Percentiles rank a stretch among this genome's conserved stretches.
These are phyloP conservation scores for Microthlaspi erraticum DNA, from an alignment of 345 rosid species.

Conservation along the genomic window DNA sequence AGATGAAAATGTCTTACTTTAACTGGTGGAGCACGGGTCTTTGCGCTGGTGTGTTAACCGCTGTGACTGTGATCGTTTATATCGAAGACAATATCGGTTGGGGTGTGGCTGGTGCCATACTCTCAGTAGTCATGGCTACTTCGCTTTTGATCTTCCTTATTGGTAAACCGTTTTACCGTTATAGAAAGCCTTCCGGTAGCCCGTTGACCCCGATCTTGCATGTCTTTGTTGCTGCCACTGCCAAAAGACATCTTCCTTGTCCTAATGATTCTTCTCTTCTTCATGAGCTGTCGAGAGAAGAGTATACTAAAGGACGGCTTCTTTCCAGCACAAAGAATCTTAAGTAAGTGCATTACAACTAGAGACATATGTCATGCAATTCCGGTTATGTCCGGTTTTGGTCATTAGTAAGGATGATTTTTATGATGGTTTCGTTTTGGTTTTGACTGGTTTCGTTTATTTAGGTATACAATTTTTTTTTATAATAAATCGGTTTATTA, in stretches of 20 bases:
- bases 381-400: neutral
- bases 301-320: slow-evolving; percentile 56
- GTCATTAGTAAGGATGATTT: neutral
- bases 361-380: neutral
- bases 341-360: slow-evolving; percentile 54
- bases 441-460: too few relatives aligned
- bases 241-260: slow-evolving; percentile 67
- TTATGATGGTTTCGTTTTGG: too few relatives aligned
- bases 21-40: slow-evolving; percentile 93
- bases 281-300: slow-evolving; percentile 56
- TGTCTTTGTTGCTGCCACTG: slow-evolving; percentile 75
- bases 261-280: slow-evolving; percentile 61
- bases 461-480: too few relatives aligned
- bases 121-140: slow-evolving; percentile 64
- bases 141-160: slow-evolving; percentile 65
- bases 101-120: slow-evolving; percentile 78
- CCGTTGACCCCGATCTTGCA: slow-evolving; percentile 85
- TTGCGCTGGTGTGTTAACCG: slow-evolving; percentile 71
- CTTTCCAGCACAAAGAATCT: slow-evolving; percentile 70
- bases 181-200: slow-evolving; percentile 68
- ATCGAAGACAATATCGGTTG: slow-evolving; percentile 81
- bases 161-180: slow-evolving; percentile 80
- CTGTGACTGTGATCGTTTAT: slow-evolving; percentile 75
- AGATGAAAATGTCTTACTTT: slow-evolving; percentile 88
- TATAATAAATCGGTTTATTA: too few relatives aligned